Base-by-base conservation (phyloP, 768 basidiomycete genomes). In the Tricholoma hemisulphureum region DNA sequence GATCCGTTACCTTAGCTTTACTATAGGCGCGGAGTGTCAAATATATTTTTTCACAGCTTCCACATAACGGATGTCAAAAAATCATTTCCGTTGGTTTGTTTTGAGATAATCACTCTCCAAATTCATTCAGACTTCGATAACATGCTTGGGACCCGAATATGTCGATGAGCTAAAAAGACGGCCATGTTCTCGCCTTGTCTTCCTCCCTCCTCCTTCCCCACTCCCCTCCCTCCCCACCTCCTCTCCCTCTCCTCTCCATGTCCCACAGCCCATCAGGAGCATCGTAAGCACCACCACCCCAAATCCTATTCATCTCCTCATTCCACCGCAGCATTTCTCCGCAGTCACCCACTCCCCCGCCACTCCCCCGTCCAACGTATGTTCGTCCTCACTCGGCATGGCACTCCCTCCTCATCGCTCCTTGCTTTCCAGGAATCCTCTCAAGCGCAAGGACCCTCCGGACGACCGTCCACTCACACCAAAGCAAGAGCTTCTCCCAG, bases 371-470 rank as follows among this genome's bases (percentile, higher is more conserved):
- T 29, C 23, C 26, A 28, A 8, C n/a, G 53, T 53, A 53, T 20
- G 53, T 26, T 28, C 14, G 14, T 8, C 46, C 2, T 21, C 52
- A 5, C 6, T 43, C 11, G n/a, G 3, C 7, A 14, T n/a, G 1
- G 2, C 32, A 6, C 21, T 4, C 8, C 37, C n/a, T 43, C 37
- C 41, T 41, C 21, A 32, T 34, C 46, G 14, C 28, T 16, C 16
- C 14, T 28, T 18, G 24, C 9, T 9, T 29, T 21, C 6, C 14
- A 61, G 60, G 16, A 63, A 58, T 49, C 57, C 64, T 4, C 58
- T 67, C 23, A 67, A 66, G 23, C 64, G 71, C 32, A 75, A 75
- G 58, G 64, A 69, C 2, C 67, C 65, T 20, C 65, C 66, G 20
- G 55, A 64, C 31, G 57, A 53, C 20, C 13, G 57, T 52, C 45